These are phyloP conservation scores for Umbelopsis isabellina DNA, from an alignment of 192 early-diverging fungal genomes.

Conservation along the genomic window DNA sequence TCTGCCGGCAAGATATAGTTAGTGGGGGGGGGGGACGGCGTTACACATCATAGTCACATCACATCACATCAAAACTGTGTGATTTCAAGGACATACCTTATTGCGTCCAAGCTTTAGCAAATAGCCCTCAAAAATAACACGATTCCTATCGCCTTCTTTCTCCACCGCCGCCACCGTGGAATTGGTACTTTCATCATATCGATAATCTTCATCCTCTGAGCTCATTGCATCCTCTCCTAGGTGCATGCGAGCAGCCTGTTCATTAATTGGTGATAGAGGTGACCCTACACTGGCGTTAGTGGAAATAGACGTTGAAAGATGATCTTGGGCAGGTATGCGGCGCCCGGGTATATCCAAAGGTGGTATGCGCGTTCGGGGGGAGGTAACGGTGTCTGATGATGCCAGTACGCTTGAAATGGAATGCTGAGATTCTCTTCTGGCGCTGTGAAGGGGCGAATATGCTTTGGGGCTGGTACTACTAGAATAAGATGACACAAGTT, in stretches of 20 bases:
- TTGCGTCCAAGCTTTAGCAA: slow-evolving; percentile 56
- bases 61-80: slow-evolving; percentile 2
- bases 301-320: slow-evolving; percentile 17
- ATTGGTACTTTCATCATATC: slow-evolving; percentile 30
- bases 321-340: slow-evolving; percentile 9
- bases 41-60: not conserved
- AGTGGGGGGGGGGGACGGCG: slow-evolving; percentile 17
- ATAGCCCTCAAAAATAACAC: slow-evolving; percentile 55
- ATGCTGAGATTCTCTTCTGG: slow-evolving; percentile 20
- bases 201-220: slow-evolving; percentile 40
- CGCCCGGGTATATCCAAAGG: slow-evolving; percentile 31
- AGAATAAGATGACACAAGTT: slow-evolving; percentile 36
- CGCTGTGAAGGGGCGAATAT: slow-evolving; percentile 20
- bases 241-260: slow-evolving; percentile 28
- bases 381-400: slow-evolving; percentile 1
- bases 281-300: not conserved
- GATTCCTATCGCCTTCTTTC: slow-evolving; percentile 48
- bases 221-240: slow-evolving; percentile 32
- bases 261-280: slow-evolving; percentile 34
- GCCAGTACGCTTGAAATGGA: slow-evolving; percentile 22
- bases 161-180: slow-evolving; percentile 26
- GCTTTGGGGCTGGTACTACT: slow-evolving; percentile 25
- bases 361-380: slow-evolving; percentile 19
- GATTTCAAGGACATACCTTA: slow-evolving; percentile 41
- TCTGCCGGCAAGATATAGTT: slow-evolving; percentile 31